Evolutionary conservation across 1,284 basidiomycete genomes (phyloP).

Genomic region (Phlebopus sp.): DNA sequence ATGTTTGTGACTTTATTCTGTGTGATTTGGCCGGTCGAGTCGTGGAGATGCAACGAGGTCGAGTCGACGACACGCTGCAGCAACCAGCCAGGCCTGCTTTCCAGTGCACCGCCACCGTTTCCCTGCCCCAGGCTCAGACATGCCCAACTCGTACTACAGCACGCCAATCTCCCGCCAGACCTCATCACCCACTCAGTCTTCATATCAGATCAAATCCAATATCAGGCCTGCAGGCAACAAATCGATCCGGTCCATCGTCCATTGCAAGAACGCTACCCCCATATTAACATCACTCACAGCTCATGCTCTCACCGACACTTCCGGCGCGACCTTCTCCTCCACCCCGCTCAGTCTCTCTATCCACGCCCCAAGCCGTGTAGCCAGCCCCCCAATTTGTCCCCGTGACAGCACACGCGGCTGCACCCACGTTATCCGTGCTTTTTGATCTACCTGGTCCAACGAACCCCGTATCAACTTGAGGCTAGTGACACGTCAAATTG

Average conservation of each 20-base stretch:
- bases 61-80: constrained; percentile 9
- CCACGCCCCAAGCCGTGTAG: constrained; percentile 79
- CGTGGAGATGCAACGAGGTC: constrained; percentile 17
- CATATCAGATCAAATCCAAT: no score
- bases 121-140: constrained; percentile 10
- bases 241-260: constrained; percentile 9
- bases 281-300: not conserved
- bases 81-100: constrained; percentile 5
- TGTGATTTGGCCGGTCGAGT: constrained; percentile 8
- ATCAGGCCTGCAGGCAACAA: no score
- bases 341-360: constrained; percentile 76
- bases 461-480: constrained; percentile 90
- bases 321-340: constrained; percentile 67
- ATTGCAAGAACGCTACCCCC: not conserved
- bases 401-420: constrained; percentile 94
- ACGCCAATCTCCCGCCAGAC: constrained; percentile 3
- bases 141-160: constrained; percentile 2
- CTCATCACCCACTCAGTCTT: constrained; percentile 3
- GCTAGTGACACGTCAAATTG: constrained; percentile 41
- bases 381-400: constrained; percentile 81
- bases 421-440: constrained; percentile 92
- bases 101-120: constrained; percentile 4
- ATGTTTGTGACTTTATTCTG: constrained; percentile 3
- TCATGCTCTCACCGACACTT: constrained; percentile 50
- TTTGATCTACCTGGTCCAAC: constrained; percentile 87